Base-by-base conservation (phyloP, 2,329 filamentous ascomycete species). In the Botryosphaeria dothidea region DNA sequence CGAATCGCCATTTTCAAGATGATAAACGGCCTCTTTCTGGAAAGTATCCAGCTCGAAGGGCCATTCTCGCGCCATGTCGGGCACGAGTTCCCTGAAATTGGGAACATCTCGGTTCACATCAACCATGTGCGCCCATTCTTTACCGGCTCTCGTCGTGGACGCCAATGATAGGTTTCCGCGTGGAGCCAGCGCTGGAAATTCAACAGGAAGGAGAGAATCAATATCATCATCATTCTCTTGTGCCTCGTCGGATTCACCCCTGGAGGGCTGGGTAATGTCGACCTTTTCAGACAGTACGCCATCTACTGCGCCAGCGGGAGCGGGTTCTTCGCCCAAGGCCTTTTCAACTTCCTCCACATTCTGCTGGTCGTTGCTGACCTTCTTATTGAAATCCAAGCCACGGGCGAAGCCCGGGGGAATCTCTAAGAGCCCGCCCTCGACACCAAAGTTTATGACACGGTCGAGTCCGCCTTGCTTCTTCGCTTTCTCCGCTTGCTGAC, bases 111-210 rank as follows among this genome's bases (percentile, higher is more conserved):
- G 88, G 72, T 94, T 93, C 70, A 98, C 90, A 75, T 99, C 94
- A 1, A 99, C 94, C 88, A 99, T 96, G 79, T 99, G 95, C 60
- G 95, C 95, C 94, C 95, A 99, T 80, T 98, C 92, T 71, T 87
- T 90, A 6, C 91, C 91, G 43, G 88, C 88, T 72, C 90, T 91
- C 73, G 89, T 91, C 67, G 88, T 83, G 66, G 88, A 87, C 8
- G 91, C 89, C 60, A 90, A 82, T 21, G 90, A 85, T 31, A 97
- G 86, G 23, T 88, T 85, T n/a, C 89, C 89, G 73, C 90, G 91
- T 9, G 95, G 92, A 69, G 96, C 92, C 6, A 99, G 78, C 13
- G 96, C 91, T 1, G 95, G 93, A 71, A 97, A 99, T 73, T 99
- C 95, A 27, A 97, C 87, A 0, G 95, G 95, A 0, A 99, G 79